phyloP scores from a whole-genome alignment of 352 stramenopile genomes.

The Globisporangium acanthophoron region DNA sequence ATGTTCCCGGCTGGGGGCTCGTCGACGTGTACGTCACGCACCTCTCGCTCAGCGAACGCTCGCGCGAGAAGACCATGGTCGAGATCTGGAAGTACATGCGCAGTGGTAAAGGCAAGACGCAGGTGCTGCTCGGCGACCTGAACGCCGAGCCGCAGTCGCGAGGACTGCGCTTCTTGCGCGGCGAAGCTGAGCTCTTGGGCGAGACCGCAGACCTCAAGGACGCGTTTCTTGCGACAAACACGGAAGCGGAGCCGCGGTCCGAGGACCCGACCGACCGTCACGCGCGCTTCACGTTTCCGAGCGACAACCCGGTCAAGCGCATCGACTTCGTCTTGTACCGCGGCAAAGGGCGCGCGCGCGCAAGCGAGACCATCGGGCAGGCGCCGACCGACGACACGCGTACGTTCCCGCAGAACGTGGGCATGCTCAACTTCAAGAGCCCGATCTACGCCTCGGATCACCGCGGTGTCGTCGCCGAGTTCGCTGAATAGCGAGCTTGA shows the following conservation, averaged over 20 bases:
- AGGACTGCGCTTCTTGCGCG: slow-evolving; percentile 75
- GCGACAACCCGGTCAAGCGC: slow-evolving; percentile 77
- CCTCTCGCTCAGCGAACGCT: slow-evolving; percentile 72
- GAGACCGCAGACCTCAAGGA: slow-evolving; percentile 69
- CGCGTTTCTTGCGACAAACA: slow-evolving; percentile 61
- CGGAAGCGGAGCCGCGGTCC: slow-evolving; percentile 57
- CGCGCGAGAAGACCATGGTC: slow-evolving; percentile 66
- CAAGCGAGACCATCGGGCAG: slow-evolving; percentile 76
- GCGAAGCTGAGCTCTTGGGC: slow-evolving; percentile 41
- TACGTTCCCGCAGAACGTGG: slow-evolving; percentile 46
- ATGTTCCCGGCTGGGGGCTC: slow-evolving; percentile 52
- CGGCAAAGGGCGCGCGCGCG: slow-evolving; percentile 50
- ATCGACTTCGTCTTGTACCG: slow-evolving; percentile 84
- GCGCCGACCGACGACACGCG: slow-evolving; percentile 62
- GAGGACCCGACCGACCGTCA: slow-evolving; percentile 30
- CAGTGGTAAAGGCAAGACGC: slow-evolving; percentile 45
- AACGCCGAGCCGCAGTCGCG: slow-evolving; percentile 84
- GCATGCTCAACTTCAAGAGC: slow-evolving; percentile 74
- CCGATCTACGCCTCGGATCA: slow-evolving; percentile 85
- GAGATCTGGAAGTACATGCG: slow-evolving; percentile 83
- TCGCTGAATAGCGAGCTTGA: slow-evolving; percentile 11
- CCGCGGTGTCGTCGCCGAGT: slow-evolving; percentile 71
- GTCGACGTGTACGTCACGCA: slow-evolving; percentile 88
- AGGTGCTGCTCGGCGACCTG: slow-evolving; percentile 80
- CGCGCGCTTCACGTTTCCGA: slow-evolving; percentile 81